Evolutionary conservation across 192 early-diverging fungal genomes (phyloP).

Genomic region (Funneliformis geosporum): DNA sequence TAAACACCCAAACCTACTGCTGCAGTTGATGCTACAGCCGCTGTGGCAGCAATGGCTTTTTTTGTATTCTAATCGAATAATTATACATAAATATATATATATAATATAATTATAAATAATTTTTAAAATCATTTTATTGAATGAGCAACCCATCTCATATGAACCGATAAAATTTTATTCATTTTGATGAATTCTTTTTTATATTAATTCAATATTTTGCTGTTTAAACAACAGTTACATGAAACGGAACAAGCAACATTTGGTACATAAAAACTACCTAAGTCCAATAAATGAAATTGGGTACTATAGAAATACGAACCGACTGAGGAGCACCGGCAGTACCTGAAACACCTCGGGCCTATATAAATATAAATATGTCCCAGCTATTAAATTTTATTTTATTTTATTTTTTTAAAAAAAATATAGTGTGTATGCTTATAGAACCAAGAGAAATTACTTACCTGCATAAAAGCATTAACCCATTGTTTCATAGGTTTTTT

Average conservation of each 20-base stretch:
- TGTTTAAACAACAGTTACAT: background rate
- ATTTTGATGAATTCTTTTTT: conserved; percentile 13
- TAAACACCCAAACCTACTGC: conserved; percentile 52
- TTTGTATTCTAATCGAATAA: conserved; percentile 36
- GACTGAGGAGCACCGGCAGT: conserved; percentile 17
- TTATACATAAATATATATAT: background rate
- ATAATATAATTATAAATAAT: background rate
- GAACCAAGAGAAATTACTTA: conserved; percentile 7
- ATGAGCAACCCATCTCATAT: background rate
- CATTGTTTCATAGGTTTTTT: conserved; percentile 40
- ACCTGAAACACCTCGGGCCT: background rate
- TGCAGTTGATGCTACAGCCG: conserved; percentile 63
- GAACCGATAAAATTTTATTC: background rate
- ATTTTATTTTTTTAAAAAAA: background rate
- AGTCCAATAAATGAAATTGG: background rate
- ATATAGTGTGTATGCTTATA: conserved; percentile 25
- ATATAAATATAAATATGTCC: background rate
- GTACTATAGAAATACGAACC: conserved; percentile 26
- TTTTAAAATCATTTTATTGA: background rate
- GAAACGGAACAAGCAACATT: background rate
- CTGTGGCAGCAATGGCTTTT: conserved; percentile 39
- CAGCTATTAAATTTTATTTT: background rate
- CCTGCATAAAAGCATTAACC: conserved; percentile 26
- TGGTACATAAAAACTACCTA: conserved; percentile 6
- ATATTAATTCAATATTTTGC: background rate